A percentile compares a stretch with the other conserved stretches of the same genome.
Evolutionary conservation across 2,329 filamentous ascomycete species (phyloP).

Genomic region (Hymenoscyphus repandus): DNA sequence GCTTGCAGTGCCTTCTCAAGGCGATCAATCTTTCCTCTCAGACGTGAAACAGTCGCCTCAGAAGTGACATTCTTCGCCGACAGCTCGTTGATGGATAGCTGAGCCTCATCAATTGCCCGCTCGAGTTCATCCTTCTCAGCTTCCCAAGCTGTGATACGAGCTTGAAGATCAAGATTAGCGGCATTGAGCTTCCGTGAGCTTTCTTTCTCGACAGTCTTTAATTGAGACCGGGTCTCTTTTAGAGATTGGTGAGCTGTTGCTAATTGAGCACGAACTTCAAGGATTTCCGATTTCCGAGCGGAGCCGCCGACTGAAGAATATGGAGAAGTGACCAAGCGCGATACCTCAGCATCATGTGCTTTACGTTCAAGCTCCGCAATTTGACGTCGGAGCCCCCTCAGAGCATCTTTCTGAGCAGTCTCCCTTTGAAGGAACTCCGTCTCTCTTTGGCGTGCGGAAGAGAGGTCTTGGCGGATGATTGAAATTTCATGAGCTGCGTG

Average conservation of each 20-base stretch:
- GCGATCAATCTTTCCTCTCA: slow-evolving; percentile 43
- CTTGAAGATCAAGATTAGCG: slow-evolving; percentile 47
- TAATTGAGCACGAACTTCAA: slow-evolving; percentile 55
- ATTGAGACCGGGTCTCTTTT: slow-evolving; percentile 47
- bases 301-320: slow-evolving; percentile 46
- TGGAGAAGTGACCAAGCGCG: slow-evolving; percentile 41
- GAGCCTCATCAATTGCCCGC: slow-evolving; percentile 41
- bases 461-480: slow-evolving; percentile 56
- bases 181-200: slow-evolving; percentile 35
- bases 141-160: slow-evolving; percentile 36
- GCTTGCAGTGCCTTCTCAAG: slow-evolving; percentile 44
- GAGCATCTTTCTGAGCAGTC: slow-evolving; percentile 53
- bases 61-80: slow-evolving; percentile 34
- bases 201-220: slow-evolving; percentile 43
- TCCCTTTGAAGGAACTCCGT: slow-evolving; percentile 62
- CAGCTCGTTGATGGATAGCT: slow-evolving; percentile 39
- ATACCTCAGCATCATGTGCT: slow-evolving; percentile 58
- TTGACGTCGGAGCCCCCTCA: slow-evolving; percentile 59
- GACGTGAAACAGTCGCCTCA: slow-evolving; percentile 41
- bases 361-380: slow-evolving; percentile 63
- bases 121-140: slow-evolving; percentile 29
- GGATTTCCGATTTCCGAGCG: slow-evolving; percentile 50
- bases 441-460: slow-evolving; percentile 59
- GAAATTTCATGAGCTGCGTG: slow-evolving; percentile 50
- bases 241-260: slow-evolving; percentile 54